Evolutionary conservation across 176 grass and related monocot genomes (phyloP), one percentile per base, ranked within the genome.

Genomic region (Hordeum marinum): DNA sequence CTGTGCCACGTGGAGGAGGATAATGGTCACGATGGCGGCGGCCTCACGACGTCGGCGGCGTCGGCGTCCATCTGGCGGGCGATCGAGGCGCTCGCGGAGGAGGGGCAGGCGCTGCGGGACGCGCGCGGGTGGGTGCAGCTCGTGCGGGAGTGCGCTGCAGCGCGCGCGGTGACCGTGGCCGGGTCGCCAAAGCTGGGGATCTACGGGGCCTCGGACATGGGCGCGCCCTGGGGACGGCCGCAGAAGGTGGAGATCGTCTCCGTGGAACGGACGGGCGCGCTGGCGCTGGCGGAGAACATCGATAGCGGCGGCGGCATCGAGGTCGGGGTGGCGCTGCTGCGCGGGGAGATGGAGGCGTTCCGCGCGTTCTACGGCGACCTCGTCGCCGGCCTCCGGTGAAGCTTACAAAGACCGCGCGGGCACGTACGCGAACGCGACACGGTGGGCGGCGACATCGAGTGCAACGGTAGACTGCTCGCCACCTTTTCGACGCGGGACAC

Each of bases 221-320:
- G 80, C 63, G 37, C 75, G 68, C 10, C 60, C 36, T 89, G 87
- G 87, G 69, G 94, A 1, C 50, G 39, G 13, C 92, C 90, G 4
- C 63, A 11, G 15, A 94, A 94, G 75, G 95, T 98, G 52, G 95
- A 98, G 89, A 84, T 93, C 50, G 35, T 40, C 9, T 88, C 87
- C 7, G 91, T 94, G 24, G 92, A 92, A 46, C 86, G 91, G 26
- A 97, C 92, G 20, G 92, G 88, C 20, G 94, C 92, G 15, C 87
- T 94, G 43, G 83, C 89, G 24, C 87, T 92, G 18, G 87, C 92
- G 15, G 91, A 94, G 45, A 90, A 89, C 60, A 80, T 60, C 8
- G 81, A 83, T 32, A 86, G 84, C 2, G 88, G 90, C n/a, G 92
- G 94, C 7, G 95, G 95, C 24, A 89, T 98, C 32, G 95, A 98